Evolutionary conservation across 1,139 yeast species (phyloP).

Genomic region (Pichia sp.): DNA sequence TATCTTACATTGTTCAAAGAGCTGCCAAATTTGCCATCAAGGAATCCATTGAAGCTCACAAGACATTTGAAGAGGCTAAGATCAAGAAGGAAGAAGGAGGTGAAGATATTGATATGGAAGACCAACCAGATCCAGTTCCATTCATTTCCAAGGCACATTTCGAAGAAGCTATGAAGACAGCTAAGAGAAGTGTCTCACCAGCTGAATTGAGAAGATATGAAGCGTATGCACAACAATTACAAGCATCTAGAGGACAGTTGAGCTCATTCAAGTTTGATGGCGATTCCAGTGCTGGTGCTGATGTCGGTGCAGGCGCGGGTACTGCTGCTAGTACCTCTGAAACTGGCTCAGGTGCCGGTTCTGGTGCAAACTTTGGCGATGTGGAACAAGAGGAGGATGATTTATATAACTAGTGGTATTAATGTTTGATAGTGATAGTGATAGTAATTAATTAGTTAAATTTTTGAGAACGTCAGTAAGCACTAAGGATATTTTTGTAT

Average conservation of each 20-base stretch:
- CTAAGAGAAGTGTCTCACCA: slow-evolving; percentile 94
- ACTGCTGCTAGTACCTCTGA: slow-evolving; percentile 33
- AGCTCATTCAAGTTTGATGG: slow-evolving; percentile 67
- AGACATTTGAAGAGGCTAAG: slow-evolving; percentile 46
- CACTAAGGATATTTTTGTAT: too few relatives aligned
- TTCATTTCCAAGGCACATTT: slow-evolving; percentile 77
- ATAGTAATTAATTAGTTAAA: too few relatives aligned
- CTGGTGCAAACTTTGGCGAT: slow-evolving; percentile 28
- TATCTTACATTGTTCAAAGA: slow-evolving; percentile 94
- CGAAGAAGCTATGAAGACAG: slow-evolving; percentile 99
- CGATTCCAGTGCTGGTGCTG: slow-evolving; percentile 30
- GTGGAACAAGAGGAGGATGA: slow-evolving; percentile 88
- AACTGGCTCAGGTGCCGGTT: slow-evolving; percentile 31
- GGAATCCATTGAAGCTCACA: slow-evolving; percentile 89
- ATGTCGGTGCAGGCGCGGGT: background rate
- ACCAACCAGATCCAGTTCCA: slow-evolving; percentile 89
- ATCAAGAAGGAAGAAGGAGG: slow-evolving; percentile 35
- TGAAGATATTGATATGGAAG: slow-evolving; percentile 54
- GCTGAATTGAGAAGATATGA: slow-evolving; percentile 98
- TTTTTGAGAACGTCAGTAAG: too few relatives aligned
- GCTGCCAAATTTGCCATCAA: slow-evolving; percentile 98
- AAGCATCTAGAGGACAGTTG: slow-evolving; percentile 90
- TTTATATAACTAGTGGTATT: slow-evolving; percentile 54
- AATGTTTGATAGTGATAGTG: background rate
- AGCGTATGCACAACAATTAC: slow-evolving; percentile 95